Conservation (phyloP, 257 asterid species). For the Lycium barbarum region DNA sequence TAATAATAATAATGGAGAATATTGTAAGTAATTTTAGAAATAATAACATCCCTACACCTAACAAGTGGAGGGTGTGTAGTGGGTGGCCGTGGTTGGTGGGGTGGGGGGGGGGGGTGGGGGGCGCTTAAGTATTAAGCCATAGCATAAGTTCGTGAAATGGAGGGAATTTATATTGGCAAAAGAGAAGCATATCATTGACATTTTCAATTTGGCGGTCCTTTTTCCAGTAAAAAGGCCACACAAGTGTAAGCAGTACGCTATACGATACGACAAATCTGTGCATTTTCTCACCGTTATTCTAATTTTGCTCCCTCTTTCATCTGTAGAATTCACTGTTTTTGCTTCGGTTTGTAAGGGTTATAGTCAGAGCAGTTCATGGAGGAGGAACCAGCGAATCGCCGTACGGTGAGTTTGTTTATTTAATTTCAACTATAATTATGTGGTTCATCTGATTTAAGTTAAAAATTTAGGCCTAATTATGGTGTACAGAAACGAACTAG, state of each 20-base stretch:
- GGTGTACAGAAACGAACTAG: constrained; percentile 77
- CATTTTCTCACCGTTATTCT: neutral
- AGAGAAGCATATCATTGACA: neutral
- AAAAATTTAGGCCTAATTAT: constrained; percentile 37
- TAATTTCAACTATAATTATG: neutral
- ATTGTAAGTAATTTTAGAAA: too few relatives aligned
- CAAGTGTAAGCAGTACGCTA: neutral
- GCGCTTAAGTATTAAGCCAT: too few relatives aligned
- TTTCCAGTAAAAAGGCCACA: neutral
- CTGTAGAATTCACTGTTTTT: neutral
- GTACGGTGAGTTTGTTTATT: constrained; percentile 58
- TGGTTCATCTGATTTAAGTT: neutral
- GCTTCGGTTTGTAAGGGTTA: neutral
- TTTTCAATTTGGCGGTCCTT: neutral
- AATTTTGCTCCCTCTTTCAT: neutral
- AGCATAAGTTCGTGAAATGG: too few relatives aligned
- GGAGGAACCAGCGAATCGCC: constrained; percentile 69
- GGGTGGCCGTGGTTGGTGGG: too few relatives aligned
- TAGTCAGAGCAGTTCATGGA: constrained; percentile 52
- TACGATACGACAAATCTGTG: neutral
- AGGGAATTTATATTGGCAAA: neutral
- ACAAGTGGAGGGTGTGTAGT: too few relatives aligned
- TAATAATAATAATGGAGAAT: too few relatives aligned
- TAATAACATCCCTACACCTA: too few relatives aligned
- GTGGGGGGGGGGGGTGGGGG: too few relatives aligned